Evolutionary conservation across 2,329 filamentous ascomycete species (phyloP), one percentile per base, ranked within the genome.

Genomic region (Amphichorda felina): DNA sequence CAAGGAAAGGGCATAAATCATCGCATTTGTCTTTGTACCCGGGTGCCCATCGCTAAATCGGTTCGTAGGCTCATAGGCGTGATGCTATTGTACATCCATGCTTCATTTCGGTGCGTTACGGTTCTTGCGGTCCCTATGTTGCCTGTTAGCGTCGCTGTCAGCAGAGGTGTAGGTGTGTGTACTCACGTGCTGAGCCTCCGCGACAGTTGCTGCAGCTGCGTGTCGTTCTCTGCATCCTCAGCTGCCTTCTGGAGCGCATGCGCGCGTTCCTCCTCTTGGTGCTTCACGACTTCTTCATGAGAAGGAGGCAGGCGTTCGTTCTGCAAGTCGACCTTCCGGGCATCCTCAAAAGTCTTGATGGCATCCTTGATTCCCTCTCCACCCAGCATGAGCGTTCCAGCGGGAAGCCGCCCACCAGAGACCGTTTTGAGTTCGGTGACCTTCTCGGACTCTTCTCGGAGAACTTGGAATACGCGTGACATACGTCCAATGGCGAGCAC

Each of bases 331-430:
- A 98, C 88, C 68, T 95, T 96, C 43, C 87, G 74, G 13, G 91
- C 91, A 57, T 98, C 91, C 57, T 98, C 91, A 47, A 98, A 98
- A 48, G 77, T 93, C 60, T 77, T 89, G 50, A 98, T 98, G 24
- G 91, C 91, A 51, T 95, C 88, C 70, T 96, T 98, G 67, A 96
- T 95, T 40, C 91, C 91, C 62, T 98, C 91, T 1, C 91, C 89
- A 40, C 91, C 91, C 36, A 96, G 74, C 91, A 98, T 96, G 42
- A 98, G 79, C 5, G 91, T 98, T 39, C 91, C 91, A 6, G 88
- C 87, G 2, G 91, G 91, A 43, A 98, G 72, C 51, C 88, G 79
- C 40, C 91, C 91, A 45, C 91, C 91, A 41, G 87, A 82, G 30
- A 88, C 89, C 31, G 89, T 96, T 75, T 98, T 98, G 58, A 98